phyloP scores from a whole-genome alignment of 345 rosid species.

The Eucalyptus virginea region DNA sequence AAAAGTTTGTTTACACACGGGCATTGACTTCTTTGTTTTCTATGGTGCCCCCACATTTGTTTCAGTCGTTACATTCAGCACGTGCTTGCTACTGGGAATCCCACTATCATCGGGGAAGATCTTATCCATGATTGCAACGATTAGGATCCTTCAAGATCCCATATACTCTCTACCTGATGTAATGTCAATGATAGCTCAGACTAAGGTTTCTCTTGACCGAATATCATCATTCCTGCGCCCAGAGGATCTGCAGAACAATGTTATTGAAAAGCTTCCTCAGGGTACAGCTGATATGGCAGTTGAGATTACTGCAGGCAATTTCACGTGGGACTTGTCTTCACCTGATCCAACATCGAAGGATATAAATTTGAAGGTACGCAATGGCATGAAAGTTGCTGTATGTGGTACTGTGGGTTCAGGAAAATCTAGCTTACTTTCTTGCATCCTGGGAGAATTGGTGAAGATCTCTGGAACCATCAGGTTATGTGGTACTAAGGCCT shows the following conservation, averaged over 20 bases:
- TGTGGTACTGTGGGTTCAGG: slow-evolving; percentile 77
- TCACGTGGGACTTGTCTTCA: slow-evolving; percentile 45
- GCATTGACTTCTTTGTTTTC: slow-evolving; percentile 34
- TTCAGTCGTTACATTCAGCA: slow-evolving; percentile 41
- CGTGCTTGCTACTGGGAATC: slow-evolving; percentile 42
- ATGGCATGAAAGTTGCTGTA: slow-evolving; percentile 63
- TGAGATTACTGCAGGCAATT: slow-evolving; percentile 33
- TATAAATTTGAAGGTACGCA: slow-evolving; percentile 26
- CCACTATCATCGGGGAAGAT: slow-evolving; percentile 57
- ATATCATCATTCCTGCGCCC: slow-evolving; percentile 40
- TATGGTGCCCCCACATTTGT: slow-evolving; percentile 61
- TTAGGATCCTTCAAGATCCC: slow-evolving; percentile 51
- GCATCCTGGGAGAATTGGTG: slow-evolving; percentile 53
- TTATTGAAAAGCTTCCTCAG: slow-evolving; percentile 26
- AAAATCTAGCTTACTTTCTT: slow-evolving; percentile 65
- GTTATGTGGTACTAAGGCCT: slow-evolving; percentile 63
- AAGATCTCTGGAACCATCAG: slow-evolving; percentile 48
- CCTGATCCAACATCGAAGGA: slow-evolving; percentile 33
- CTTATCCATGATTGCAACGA: slow-evolving; percentile 59
- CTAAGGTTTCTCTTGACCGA: slow-evolving; percentile 60
- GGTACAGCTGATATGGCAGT: slow-evolving; percentile 30
- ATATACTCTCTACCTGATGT: slow-evolving; percentile 49
- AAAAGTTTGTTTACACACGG: slow-evolving; percentile 29
- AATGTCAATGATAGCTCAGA: slow-evolving; percentile 47
- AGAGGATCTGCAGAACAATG: slow-evolving; percentile 37